These are phyloP conservation scores for Marasmius tenuissimus DNA, from an alignment of 1,284 basidiomycete species.

Conservation along the genomic window DNA sequence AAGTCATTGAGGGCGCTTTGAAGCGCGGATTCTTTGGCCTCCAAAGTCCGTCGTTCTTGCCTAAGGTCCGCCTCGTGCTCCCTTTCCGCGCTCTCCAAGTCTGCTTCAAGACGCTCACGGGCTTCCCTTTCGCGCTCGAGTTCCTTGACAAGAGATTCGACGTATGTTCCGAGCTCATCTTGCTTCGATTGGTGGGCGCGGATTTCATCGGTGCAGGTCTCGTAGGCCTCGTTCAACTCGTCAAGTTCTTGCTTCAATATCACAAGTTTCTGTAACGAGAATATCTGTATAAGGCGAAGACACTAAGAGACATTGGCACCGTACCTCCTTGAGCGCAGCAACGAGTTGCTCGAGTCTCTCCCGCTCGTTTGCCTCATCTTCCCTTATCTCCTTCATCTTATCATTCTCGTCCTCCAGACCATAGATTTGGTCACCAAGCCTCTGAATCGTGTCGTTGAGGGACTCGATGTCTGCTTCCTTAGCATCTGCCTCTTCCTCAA, in stretches of 20 bases:
- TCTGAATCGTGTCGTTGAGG: conserved; percentile 72
- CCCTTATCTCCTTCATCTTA: conserved; percentile 31
- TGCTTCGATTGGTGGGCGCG: conserved; percentile 62
- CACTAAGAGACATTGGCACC: background rate
- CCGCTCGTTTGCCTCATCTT: conserved; percentile 70
- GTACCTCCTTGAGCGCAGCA: conserved; percentile 77
- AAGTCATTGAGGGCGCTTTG: conserved; percentile 63
- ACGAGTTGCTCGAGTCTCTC: conserved; percentile 72
- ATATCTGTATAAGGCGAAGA: background rate
- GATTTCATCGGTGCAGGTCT: conserved; percentile 58
- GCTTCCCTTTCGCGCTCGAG: conserved; percentile 56
- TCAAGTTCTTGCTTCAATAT: conserved; percentile 61
- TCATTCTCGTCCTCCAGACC: conserved; percentile 63
- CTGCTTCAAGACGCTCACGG: conserved; percentile 56
- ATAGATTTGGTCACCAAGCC: conserved; percentile 62
- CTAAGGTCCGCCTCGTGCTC: conserved; percentile 61
- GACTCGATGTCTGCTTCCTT: conserved; percentile 75
- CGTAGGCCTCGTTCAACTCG: conserved; percentile 61
- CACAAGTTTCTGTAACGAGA: conserved; percentile 58
- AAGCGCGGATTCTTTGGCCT: conserved; percentile 67
- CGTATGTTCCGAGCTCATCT: conserved; percentile 74
- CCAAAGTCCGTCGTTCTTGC: conserved; percentile 57
- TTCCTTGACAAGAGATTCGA: conserved; percentile 73
- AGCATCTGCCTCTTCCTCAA: conserved; percentile 69
- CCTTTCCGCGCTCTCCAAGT: conserved; percentile 53